These are phyloP conservation scores for Austroboletus niveus DNA, from an alignment of 1,284 basidiomycete genomes.

Conservation along the genomic window DNA sequence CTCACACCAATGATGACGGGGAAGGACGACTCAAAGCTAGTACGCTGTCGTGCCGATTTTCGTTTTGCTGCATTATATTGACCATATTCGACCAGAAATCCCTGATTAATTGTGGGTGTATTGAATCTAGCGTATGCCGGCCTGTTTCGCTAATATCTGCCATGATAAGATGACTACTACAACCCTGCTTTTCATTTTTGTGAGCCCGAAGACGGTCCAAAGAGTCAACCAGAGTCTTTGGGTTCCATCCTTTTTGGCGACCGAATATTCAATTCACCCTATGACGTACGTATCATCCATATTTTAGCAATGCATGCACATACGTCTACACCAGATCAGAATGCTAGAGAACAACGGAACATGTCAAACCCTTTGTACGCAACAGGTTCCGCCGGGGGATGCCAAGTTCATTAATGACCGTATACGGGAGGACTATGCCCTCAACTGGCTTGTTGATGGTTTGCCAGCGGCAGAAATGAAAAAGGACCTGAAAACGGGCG, in stretches of 20 bases:
- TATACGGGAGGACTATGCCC: constrained; percentile 89
- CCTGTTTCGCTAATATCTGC: constrained; percentile 9
- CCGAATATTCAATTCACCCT: constrained; percentile 89
- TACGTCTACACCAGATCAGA: constrained; percentile 51
- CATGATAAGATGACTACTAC: constrained; percentile 78
- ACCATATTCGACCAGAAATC: constrained; percentile 59
- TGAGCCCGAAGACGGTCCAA: constrained; percentile 70
- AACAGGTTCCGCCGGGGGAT: constrained; percentile 64
- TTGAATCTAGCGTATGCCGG: background rate
- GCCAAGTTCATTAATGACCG: constrained; percentile 89
- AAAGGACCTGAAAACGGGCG: constrained; percentile 70
- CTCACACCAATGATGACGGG: constrained; percentile 80
- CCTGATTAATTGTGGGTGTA: constrained; percentile 68
- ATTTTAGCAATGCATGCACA: background rate
- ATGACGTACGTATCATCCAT: constrained; percentile 57
- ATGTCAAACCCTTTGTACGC: constrained; percentile 76
- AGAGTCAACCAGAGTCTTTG: constrained; percentile 83
- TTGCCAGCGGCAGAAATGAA: constrained; percentile 94
- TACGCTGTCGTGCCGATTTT: constrained; percentile 37
- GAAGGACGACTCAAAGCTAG: constrained; percentile 74
- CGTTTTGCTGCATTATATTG: constrained; percentile 10
- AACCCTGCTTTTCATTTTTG: constrained; percentile 87
- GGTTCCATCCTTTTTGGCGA: constrained; percentile 96
- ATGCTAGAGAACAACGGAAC: constrained; percentile 74
- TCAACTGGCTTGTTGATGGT: constrained; percentile 96